Conservation (phyloP, 208 protist genomes). For the Perkinsela sp. region DNA sequence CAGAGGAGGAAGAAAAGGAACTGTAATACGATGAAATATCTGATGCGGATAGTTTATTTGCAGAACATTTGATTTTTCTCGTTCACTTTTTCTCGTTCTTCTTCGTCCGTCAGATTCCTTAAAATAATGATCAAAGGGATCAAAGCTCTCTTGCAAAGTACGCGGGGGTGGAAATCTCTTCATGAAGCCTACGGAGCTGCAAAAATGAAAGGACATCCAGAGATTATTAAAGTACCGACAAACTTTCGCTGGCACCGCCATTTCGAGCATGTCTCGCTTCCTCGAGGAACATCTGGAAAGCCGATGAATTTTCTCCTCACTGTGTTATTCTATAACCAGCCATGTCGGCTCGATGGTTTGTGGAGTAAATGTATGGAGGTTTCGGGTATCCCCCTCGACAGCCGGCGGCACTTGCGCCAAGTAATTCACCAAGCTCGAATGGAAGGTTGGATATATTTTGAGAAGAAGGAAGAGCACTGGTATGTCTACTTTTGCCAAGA, state of each 20-base stretch:
- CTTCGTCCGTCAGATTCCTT: no score
- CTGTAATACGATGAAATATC: no score
- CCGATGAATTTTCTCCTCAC: constrained; percentile 49
- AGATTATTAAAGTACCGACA: not conserved
- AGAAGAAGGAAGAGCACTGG: constrained; percentile 20
- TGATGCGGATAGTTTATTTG: no score
- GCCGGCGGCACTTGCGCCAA: constrained; percentile 52
- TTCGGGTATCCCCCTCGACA: constrained; percentile 49
- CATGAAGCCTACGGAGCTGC: not conserved
- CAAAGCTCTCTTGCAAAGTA: not conserved
- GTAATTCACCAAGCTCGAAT: constrained; percentile 43
- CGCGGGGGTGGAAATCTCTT: not conserved
- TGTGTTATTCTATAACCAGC: constrained; percentile 55
- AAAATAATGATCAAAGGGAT: no score
- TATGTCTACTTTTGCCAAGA: constrained; percentile 35
- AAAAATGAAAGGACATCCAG: not conserved
- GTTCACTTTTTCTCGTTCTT: no score
- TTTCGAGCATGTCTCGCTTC: constrained; percentile 10
- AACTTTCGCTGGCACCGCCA: not conserved
- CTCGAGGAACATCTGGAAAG: constrained; percentile 43
- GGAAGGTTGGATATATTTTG: constrained; percentile 57
- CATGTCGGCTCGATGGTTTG: constrained; percentile 38
- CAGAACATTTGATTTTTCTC: no score
- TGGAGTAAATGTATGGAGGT: constrained; percentile 44
- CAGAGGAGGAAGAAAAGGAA: no score